Percentiles rank a stretch among this genome's conserved stretches.
Evolutionary conservation across 768 basidiomycete genomes (phyloP).

Genomic region (Tephrocybe sp.): DNA sequence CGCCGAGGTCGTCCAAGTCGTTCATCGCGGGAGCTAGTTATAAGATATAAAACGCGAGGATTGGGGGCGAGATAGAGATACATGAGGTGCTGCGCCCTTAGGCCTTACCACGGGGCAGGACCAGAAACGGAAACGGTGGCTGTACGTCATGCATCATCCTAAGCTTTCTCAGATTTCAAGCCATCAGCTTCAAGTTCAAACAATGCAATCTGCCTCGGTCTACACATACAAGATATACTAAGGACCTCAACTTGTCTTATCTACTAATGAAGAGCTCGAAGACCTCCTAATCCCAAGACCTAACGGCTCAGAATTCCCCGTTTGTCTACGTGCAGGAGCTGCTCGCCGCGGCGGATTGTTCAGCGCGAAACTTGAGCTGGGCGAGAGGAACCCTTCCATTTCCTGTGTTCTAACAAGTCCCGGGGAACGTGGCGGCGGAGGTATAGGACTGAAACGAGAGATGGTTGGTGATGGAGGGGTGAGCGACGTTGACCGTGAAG

Average conservation of each 20-base stretch:
- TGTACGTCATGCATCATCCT: neutral
- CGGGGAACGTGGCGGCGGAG: constrained; percentile 39
- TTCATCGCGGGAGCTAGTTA: constrained; percentile 70
- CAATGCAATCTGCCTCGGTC: neutral
- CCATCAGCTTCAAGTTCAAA: neutral
- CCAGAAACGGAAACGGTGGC: neutral
- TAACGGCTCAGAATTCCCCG: constrained; percentile 21
- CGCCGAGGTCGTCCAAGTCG: constrained; percentile 55
- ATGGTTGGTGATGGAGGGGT: constrained; percentile 29
- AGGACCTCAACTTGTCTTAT: constrained; percentile 11
- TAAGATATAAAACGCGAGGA: constrained; percentile 72
- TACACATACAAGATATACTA: neutral
- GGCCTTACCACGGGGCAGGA: neutral
- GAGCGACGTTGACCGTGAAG: constrained; percentile 32
- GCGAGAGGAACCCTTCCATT: constrained; percentile 28
- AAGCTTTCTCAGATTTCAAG: too few species aligned
- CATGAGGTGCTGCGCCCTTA: constrained; percentile 42
- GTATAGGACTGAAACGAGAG: constrained; percentile 17
- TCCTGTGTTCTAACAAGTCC: constrained; percentile 31
- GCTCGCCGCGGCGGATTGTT: constrained; percentile 40
- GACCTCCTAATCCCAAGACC: constrained; percentile 29
- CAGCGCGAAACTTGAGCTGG: constrained; percentile 36
- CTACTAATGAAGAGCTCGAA: constrained; percentile 17
- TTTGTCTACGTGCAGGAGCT: constrained; percentile 24
- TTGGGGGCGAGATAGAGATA: constrained; percentile 69